Base-by-base conservation (phyloP, 352 stramenopile genomes). In the Hyphochytrium catenoides region DNA sequence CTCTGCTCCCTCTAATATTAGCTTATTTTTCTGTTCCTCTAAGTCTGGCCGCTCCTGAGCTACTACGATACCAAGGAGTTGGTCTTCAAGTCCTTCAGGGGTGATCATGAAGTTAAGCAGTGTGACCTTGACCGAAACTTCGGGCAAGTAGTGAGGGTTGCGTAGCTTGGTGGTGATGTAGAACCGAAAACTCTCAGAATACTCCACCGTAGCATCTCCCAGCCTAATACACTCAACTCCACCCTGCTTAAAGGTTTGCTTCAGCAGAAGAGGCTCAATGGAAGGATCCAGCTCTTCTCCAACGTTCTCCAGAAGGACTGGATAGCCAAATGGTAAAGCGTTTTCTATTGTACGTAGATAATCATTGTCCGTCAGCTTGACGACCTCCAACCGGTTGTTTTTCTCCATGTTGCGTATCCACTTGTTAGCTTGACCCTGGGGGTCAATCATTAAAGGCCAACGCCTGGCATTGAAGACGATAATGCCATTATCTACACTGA, bases 71-170 rank as follows among this genome's bases (percentile, higher is more conserved):
- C 72, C 74, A 0, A 94, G 52, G 15, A 94, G 48, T 37, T 90
- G 76, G 38, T 94, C 77, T 41, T 91, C 64, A 1, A 94, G 58
- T 0, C 81, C 81, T 5, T 78, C 62, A 3, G 75, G 81, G 11
- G 81, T 93, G 55, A 93, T 92, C 74, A 90, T 92, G 46, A 94
- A 94, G 46, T 93, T 93, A 14, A 94, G 54, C 21, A 93, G 46
- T 19, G 76, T 93, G 29, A 93, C 70, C 44, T 86, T 87, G 20
- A 93, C 78, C 4, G 70, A 87, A 8, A 91, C 69, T 40, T 93
- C 79, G 0, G 81, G 76, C 9, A 93, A 41, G 47, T 93, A 93
- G 52, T 92, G 79, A 19, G 79, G 81, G 36, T 90, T 93, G 0
- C 74, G 52, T 38, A 82, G 71, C 52, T 93, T 93, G 11, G 79